Evolutionary conservation across 2,329 filamentous ascomycete species (phyloP).

Genomic region (Claviceps sp.): DNA sequence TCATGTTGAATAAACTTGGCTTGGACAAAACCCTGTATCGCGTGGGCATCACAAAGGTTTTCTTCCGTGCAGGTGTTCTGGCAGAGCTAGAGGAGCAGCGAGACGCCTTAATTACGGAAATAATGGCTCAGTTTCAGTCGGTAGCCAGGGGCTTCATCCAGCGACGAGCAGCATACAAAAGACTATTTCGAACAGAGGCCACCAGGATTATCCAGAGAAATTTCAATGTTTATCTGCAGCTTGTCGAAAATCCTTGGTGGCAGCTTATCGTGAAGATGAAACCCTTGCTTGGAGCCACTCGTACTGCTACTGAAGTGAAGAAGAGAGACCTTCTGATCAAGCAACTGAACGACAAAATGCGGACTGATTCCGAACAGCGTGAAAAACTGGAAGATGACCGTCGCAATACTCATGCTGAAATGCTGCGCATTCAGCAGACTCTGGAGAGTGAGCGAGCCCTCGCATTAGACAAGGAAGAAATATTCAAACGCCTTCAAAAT

Average conservation of each 20-base stretch:
- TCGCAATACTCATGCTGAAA: constrained; percentile 72
- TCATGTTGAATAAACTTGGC: constrained; percentile 81
- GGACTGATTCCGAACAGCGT: constrained; percentile 58
- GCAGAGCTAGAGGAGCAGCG: constrained; percentile 94
- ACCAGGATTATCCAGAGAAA: constrained; percentile 91
- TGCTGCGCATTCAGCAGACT: constrained; percentile 81
- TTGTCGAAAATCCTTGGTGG: constrained; percentile 96
- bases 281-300: constrained; percentile 79
- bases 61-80: constrained; percentile 91
- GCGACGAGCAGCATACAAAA: constrained; percentile 78
- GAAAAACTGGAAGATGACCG: constrained; percentile 82
- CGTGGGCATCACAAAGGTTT: constrained; percentile 92
- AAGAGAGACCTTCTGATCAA: constrained; percentile 89
- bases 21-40: constrained; percentile 80
- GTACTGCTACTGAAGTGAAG: constrained; percentile 87
- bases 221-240: constrained; percentile 78
- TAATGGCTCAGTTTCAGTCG: constrained; percentile 88
- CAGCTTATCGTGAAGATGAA: constrained; percentile 89
- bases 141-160: constrained; percentile 82
- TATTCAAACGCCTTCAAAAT: constrained; percentile 87
- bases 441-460: constrained; percentile 92
- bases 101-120: constrained; percentile 82
- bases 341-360: constrained; percentile 72
- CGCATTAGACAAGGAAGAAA: constrained; percentile 95
- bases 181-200: constrained; percentile 85